These are phyloP conservation scores for Phlebopus sp. DNA, from an alignment of 1,284 basidiomycete genomes.

Conservation along the genomic window DNA sequence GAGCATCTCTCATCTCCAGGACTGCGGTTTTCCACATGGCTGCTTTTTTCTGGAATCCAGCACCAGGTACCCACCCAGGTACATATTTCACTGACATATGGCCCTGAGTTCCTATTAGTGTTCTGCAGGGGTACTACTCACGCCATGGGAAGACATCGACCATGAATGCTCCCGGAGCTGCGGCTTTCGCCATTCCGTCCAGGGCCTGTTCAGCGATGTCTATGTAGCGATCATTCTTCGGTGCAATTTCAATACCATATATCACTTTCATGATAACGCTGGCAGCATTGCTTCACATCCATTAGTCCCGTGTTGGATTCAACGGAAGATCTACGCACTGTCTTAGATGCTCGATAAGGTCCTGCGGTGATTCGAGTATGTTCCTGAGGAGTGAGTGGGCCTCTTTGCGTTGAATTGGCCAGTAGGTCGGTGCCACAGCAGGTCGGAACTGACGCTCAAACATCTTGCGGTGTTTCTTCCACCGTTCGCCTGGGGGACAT, in stretches of 20 bases:
- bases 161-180: constrained; percentile 36
- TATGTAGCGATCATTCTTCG: constrained; percentile 35
- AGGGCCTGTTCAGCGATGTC: constrained; percentile 37
- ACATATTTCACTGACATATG: constrained; percentile 27
- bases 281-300: constrained; percentile 36
- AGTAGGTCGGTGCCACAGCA: constrained; percentile 34
- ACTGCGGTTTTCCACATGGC: constrained; percentile 29
- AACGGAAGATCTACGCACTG: constrained; percentile 33
- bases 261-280: constrained; percentile 39
- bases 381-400: constrained; percentile 38
- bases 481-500: constrained; percentile 36
- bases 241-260: constrained; percentile 36
- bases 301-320: constrained; percentile 3
- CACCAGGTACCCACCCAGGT: constrained; percentile 32
- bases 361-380: constrained; percentile 36
- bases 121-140: constrained; percentile 11
- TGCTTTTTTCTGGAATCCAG: constrained; percentile 31
- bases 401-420: constrained; percentile 39
- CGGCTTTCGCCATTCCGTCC: constrained; percentile 36
- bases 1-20: constrained; percentile 30
- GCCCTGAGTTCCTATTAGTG: constrained; percentile 3
- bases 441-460: constrained; percentile 47
- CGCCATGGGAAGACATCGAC: constrained; percentile 35
- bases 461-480: constrained; percentile 47
- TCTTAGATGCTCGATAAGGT: constrained; percentile 42